phyloP scores from a whole-genome alignment of 2,329 filamentous ascomycete species.

The Xylaria sp. region DNA sequence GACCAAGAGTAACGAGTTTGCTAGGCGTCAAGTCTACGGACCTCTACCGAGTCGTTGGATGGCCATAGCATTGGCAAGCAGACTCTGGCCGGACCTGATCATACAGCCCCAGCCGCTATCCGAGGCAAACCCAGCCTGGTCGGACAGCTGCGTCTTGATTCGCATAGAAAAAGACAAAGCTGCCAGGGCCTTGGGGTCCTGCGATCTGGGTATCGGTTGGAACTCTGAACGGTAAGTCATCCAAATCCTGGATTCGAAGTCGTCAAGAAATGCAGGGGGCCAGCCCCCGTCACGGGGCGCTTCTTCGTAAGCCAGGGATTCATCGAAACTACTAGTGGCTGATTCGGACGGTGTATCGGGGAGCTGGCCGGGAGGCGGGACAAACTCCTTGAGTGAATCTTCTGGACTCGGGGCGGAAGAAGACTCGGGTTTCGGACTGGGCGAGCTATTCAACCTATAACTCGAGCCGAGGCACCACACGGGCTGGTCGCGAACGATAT shows the following conservation, averaged over 20 bases:
- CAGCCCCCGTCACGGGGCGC: constrained; percentile 54
- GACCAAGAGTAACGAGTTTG: not conserved
- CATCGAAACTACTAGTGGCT: constrained; percentile 46
- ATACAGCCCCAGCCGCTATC: constrained; percentile 98
- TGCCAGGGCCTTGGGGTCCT: constrained; percentile 63
- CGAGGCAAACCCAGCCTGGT: constrained; percentile 78
- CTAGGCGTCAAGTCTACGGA: constrained; percentile 34
- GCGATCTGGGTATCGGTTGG: constrained; percentile 70
- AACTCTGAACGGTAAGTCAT: constrained; percentile 94
- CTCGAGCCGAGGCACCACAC: constrained; percentile 75
- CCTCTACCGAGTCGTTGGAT: constrained; percentile 72
- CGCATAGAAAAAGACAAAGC: constrained; percentile 79
- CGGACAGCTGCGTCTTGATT: constrained; percentile 71
- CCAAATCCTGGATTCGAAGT: constrained; percentile 92
- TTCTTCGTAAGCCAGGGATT: constrained; percentile 46
- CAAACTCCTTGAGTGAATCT: constrained; percentile 9
- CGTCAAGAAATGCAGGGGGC: constrained; percentile 80
- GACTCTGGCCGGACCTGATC: constrained; percentile 92
- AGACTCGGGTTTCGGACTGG: constrained; percentile 13
- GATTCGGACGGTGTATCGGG: constrained; percentile 46
- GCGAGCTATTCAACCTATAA: constrained; percentile 41
- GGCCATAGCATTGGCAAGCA: constrained; percentile 79
- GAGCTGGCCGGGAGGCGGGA: constrained; percentile 26
- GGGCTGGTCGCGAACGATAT: constrained; percentile 58
- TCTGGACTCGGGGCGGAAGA: constrained; percentile 7